A percentile compares a stretch with the other conserved stretches of the same genome.
phyloP scores from a whole-genome alignment of 805 yeast species.

The Saccharomycopsis fibuligera region DNA sequence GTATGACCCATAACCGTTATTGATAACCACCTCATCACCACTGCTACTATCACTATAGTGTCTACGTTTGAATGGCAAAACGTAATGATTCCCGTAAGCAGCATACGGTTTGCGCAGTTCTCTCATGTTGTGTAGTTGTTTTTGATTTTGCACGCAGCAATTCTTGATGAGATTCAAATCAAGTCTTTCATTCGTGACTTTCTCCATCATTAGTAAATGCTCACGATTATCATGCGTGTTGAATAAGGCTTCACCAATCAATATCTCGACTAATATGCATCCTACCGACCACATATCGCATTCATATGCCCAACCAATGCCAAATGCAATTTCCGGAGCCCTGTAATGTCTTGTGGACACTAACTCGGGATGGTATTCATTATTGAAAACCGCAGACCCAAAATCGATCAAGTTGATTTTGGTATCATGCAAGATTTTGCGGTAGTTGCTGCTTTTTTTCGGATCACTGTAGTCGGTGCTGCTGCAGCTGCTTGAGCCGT shows the following conservation, averaged over 20 bases:
- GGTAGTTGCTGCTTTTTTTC: conserved; percentile 7
- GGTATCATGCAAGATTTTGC: conserved; percentile 63
- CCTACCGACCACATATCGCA: conserved; percentile 98
- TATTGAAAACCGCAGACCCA: conserved; percentile 93
- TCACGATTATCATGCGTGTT: conserved; percentile 92
- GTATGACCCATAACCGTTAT: conserved; percentile 17
- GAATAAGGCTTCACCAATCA: conserved; percentile 90
- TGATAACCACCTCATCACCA: no score
- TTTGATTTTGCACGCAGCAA: conserved; percentile 22
- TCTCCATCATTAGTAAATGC: conserved; percentile 93
- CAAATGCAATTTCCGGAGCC: conserved; percentile 93
- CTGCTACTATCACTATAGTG: neutral
- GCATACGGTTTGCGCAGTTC: conserved; percentile 11
- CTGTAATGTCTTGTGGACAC: conserved; percentile 95
- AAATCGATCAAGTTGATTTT: conserved; percentile 87
- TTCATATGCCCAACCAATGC: conserved; percentile 95
- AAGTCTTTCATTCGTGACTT: conserved; percentile 52
- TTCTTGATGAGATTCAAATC: conserved; percentile 32
- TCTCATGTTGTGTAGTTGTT: neutral
- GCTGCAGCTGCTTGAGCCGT: neutral
- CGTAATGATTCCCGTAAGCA: conserved; percentile 15
- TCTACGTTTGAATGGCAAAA: neutral
- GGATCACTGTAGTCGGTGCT: no score
- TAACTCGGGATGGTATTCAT: conserved; percentile 87
- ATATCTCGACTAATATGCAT: conserved; percentile 83